Evolutionary conservation across 2,329 filamentous ascomycete genomes (phyloP).

Genomic region (Aspergillus fumigatiaffinis): DNA sequence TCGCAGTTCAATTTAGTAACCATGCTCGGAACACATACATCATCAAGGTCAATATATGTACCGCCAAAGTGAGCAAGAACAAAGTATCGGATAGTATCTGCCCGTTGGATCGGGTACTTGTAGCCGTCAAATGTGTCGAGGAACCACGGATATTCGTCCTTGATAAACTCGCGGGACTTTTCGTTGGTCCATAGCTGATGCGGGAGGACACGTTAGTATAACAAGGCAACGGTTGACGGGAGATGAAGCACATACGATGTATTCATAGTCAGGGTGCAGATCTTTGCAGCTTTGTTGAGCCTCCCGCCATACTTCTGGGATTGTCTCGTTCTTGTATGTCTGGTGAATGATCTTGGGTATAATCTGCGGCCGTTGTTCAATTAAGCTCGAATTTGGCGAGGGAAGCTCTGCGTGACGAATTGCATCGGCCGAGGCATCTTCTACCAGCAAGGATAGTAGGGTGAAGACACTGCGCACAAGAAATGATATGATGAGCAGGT

Average conservation of each 20-base stretch:
- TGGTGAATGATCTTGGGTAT: conserved; percentile 77
- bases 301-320: conserved; percentile 63
- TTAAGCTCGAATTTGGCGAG: conserved; percentile 58
- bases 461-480: conserved; percentile 67
- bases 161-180: conserved; percentile 66
- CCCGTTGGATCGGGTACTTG: conserved; percentile 69
- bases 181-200: conserved; percentile 71
- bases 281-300: conserved; percentile 65
- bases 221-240: not conserved
- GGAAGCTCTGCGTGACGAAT: conserved; percentile 65
- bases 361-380: conserved; percentile 55
- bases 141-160: conserved; percentile 72
- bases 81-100: conserved; percentile 77
- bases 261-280: conserved; percentile 67
- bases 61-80: conserved; percentile 72
- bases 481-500: conserved; percentile 60
- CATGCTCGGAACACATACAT: conserved; percentile 42
- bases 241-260: conserved; percentile 53
- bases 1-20: not conserved
- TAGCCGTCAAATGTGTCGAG: conserved; percentile 70
- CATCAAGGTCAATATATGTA: conserved; percentile 77
- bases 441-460: conserved; percentile 64
- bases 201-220: conserved; percentile 15
- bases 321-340: conserved; percentile 67
- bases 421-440: conserved; percentile 63